phyloP scores from a whole-genome alignment of 805 yeast species.

The Saturnispora bothae region DNA sequence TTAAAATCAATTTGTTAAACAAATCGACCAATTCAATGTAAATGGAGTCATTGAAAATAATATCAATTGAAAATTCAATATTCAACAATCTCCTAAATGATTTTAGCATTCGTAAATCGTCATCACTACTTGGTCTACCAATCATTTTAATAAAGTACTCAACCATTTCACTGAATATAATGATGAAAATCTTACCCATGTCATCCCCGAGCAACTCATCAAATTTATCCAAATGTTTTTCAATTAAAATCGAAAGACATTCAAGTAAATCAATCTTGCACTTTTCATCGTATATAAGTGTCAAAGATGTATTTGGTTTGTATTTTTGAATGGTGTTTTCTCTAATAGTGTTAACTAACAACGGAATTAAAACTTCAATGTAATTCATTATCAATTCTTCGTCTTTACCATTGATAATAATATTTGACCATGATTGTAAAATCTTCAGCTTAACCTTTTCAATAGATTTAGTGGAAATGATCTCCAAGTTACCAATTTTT shows the following conservation, averaged over 20 bases:
- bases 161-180: slow-evolving; percentile 74
- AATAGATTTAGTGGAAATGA: slow-evolving; percentile 34
- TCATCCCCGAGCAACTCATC: slow-evolving; percentile 41
- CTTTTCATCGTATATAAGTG: slow-evolving; percentile 38
- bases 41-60: slow-evolving; percentile 54
- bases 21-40: slow-evolving; percentile 70
- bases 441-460: slow-evolving; percentile 49
- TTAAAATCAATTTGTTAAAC: slow-evolving; percentile 58
- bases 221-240: slow-evolving; percentile 17
- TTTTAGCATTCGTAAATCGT: slow-evolving; percentile 29
- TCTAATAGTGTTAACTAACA: slow-evolving; percentile 70
- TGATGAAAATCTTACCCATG: slow-evolving; percentile 57
- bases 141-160: slow-evolving; percentile 51
- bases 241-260: slow-evolving; percentile 59
- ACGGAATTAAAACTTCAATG: slow-evolving; percentile 49
- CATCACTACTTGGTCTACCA: slow-evolving; percentile 13
- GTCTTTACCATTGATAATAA: slow-evolving; percentile 36
- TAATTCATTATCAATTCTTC: slow-evolving; percentile 43
- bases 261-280: slow-evolving; percentile 73
- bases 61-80: slow-evolving; percentile 43
- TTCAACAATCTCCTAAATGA: slow-evolving; percentile 49
- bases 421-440: slow-evolving; percentile 60
- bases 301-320: slow-evolving; percentile 32
- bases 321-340: slow-evolving; percentile 65
- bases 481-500: slow-evolving; percentile 46